Percentiles rank a stretch among this genome's conserved stretches.
phyloP scores from a whole-genome alignment of 2,329 filamentous ascomycete species.

The Boeremia lycopersici region DNA sequence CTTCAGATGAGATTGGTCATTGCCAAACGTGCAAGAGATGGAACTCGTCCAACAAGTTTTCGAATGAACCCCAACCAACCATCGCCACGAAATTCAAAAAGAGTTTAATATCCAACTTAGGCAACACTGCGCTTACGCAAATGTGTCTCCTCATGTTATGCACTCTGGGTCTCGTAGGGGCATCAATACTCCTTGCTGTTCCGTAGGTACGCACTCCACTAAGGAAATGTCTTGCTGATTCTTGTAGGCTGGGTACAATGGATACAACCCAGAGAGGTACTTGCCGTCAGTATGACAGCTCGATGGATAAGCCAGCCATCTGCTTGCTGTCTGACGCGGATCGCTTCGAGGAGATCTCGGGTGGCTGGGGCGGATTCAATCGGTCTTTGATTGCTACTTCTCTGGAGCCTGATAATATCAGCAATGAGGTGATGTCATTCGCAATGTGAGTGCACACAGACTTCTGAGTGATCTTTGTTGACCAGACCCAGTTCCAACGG shows the following conservation, averaged over 20 bases:
- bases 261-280: constrained; percentile 9
- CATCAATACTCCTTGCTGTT: constrained; percentile 28
- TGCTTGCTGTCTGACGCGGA: neutral
- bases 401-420: constrained; percentile 24
- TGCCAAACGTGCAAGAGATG: constrained; percentile 41
- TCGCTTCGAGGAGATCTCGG: constrained; percentile 21
- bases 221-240: neutral
- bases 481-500: constrained; percentile 30
- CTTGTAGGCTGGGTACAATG: neutral
- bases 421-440: constrained; percentile 33
- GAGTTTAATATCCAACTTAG: constrained; percentile 36
- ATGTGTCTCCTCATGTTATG: constrained; percentile 35
- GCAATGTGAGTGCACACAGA: constrained; percentile 23
- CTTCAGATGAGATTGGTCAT: constrained; percentile 37
- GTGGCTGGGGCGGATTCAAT: constrained; percentile 37
- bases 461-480: neutral
- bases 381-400: constrained; percentile 18
- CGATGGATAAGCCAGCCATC: neutral
- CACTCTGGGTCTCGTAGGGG: constrained; percentile 25
- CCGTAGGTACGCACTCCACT: neutral
- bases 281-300: neutral
- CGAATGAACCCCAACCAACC: constrained; percentile 32
- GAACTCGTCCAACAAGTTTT: constrained; percentile 28
- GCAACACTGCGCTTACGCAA: constrained; percentile 39
- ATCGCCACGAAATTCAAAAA: constrained; percentile 42